Evolutionary conservation across 768 basidiomycete genomes (phyloP), one percentile per base, ranked within the genome.

Genomic region (Harrya chromipes): DNA sequence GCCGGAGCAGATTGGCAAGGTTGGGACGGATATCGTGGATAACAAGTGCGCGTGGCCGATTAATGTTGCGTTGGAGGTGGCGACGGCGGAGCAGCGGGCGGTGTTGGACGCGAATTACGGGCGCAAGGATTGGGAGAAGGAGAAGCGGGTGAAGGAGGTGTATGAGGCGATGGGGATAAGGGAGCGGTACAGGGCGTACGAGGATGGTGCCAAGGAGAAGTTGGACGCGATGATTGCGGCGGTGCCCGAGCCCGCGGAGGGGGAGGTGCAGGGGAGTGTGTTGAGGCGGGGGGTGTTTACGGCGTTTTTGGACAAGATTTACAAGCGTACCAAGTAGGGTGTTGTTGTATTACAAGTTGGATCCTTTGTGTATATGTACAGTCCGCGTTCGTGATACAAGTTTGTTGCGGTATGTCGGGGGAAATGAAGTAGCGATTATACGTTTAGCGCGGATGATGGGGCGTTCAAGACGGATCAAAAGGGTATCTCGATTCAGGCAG

Each of bases 11-110:
- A 87, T 97, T 44, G 95, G 95, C 40, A 98, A 99, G 74, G 84
- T 99, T 51, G 97, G 95, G 19, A 98, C 95, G 14, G 97, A 98
- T 68, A 99, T 99, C 62, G 69, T 97, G 50, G 95, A 99, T 71
- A 97, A 97, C 82, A 99, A 99, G 74, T 98, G 95, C 70, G 88
- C 87, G 16, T 99, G 95, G 97, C 85, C 86, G 59, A 78, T 98
- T 68, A 97, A 97, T 72, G 84, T 82, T 19, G 97, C 93, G 24
- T 76, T 98, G 50, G 67, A 71, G 16, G 65, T 74, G 36, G 82
- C 78, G 2, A 74, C 71, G 4, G 72, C 80, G 0, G 76, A 62
- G n/a, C 85, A 87, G 65, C 77, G 80, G 31, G 66, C 66, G 23
- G 64, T 82, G 21, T 73, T 86, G n/a, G 83, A 85, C 60, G 78